A percentile compares a stretch with the other conserved stretches of the same genome.
Conservation (phyloP, 2,329 filamentous ascomycete species). For the Alternaria conjuncta region DNA sequence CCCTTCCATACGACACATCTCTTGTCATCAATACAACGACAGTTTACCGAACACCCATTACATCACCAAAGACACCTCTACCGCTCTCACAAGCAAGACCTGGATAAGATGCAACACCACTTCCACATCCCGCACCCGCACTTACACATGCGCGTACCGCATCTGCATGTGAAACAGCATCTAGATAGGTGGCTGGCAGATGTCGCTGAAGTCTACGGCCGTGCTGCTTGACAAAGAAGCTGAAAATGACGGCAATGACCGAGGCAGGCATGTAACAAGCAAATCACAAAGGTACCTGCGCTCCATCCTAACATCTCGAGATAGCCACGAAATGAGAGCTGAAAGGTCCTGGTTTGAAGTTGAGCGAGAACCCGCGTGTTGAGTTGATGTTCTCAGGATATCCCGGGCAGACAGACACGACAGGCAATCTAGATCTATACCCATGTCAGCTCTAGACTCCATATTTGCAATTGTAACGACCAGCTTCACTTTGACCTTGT, state of each 20-base stretch:
- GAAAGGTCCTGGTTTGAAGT: not conserved
- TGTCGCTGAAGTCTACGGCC: slow-evolving; percentile 7
- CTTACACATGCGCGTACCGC: not conserved
- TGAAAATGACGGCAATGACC: not conserved
- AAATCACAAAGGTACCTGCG: not conserved
- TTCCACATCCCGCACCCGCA: not conserved
- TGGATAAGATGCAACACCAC: not conserved
- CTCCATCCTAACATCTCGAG: not conserved
- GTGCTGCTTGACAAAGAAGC: slow-evolving; percentile 1
- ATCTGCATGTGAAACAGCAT: not conserved
- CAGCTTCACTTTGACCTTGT: not conserved
- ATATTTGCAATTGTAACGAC: not conserved
- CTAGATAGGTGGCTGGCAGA: slow-evolving; percentile 9
- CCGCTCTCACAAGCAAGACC: not conserved
- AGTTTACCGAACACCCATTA: not conserved
- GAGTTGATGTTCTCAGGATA: not conserved
- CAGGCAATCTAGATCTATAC: not conserved
- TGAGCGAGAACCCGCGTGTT: not conserved
- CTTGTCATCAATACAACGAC: not conserved
- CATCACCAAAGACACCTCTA: not conserved
- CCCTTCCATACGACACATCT: not conserved
- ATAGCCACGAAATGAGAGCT: not conserved
- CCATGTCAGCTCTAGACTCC: not conserved
- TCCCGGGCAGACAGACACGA: not conserved
- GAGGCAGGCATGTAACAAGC: not conserved